Conservation (phyloP, 306 rosid genomes). For the Datisca glomerata region DNA sequence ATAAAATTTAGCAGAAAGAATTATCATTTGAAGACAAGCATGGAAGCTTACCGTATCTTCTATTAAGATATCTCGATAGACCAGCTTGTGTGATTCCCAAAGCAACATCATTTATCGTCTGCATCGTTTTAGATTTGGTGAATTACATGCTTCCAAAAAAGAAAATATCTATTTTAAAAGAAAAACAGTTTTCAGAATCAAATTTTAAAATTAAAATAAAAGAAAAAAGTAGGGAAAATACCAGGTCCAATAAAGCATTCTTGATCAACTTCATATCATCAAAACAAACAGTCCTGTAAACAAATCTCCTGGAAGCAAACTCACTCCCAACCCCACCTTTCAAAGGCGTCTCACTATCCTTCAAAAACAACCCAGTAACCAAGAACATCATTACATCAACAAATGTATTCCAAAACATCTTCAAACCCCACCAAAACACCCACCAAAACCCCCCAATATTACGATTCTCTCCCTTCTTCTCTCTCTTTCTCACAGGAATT, state of each 20-base stretch:
- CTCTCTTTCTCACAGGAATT: constrained; percentile 4
- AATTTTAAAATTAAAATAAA: background rate
- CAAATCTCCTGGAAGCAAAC: constrained; percentile 13
- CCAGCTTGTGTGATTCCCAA: constrained; percentile 34
- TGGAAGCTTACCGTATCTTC: constrained; percentile 22
- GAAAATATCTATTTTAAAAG: too few species aligned
- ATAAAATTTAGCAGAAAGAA: background rate
- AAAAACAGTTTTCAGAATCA: background rate
- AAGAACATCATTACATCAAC: constrained; percentile 15
- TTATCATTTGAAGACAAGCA: background rate
- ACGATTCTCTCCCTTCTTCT: background rate
- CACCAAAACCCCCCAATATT: background rate
- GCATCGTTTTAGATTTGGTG: background rate
- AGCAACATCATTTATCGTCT: constrained; percentile 32
- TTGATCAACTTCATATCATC: constrained; percentile 23
- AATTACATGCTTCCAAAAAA: too few species aligned
- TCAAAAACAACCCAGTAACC: constrained; percentile 10
- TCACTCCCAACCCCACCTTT: constrained; percentile 7
- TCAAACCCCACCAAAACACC: constrained; percentile 17
- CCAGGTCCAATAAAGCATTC: constrained; percentile 21
- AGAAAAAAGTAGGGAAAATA: background rate
- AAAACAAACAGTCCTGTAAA: constrained; percentile 13
- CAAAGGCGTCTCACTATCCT: constrained; percentile 21
- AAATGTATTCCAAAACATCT: constrained; percentile 16
- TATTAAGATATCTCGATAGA: constrained; percentile 21